Conservation (phyloP, 2,329 filamentous ascomycete genomes). For the Diaporthe ampelina region DNA sequence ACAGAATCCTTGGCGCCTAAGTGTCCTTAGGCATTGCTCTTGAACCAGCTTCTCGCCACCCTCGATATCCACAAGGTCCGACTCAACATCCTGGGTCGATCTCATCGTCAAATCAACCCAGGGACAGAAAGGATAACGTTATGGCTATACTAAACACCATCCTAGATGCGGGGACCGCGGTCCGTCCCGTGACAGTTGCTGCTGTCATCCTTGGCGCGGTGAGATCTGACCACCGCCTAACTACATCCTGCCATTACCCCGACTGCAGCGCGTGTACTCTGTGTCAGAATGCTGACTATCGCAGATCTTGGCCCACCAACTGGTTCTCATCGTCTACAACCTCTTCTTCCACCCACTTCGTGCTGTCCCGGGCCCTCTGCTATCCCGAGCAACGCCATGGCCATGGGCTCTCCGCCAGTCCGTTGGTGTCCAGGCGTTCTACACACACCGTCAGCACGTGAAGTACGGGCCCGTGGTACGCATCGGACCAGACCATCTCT, state of each 20-base stretch:
- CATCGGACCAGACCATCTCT: slow-evolving; percentile 57
- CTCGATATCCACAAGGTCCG: not conserved
- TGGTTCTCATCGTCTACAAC: slow-evolving; percentile 38
- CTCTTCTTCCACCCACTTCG: slow-evolving; percentile 45
- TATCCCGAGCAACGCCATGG: slow-evolving; percentile 41
- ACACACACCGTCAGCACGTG: slow-evolving; percentile 47
- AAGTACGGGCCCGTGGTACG: slow-evolving; percentile 59
- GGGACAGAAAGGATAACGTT: not conserved
- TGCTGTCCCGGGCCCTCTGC: slow-evolving; percentile 43
- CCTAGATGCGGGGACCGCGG: not conserved
- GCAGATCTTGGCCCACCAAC: slow-evolving; percentile 18
- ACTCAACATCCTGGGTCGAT: not conserved
- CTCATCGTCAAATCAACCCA: not conserved
- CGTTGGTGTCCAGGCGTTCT: slow-evolving; percentile 24
- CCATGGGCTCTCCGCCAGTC: slow-evolving; percentile 23
- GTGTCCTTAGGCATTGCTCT: not conserved
- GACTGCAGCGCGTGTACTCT: too few species aligned
- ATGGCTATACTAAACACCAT: slow-evolving; percentile 8
- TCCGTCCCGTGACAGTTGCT: not conserved
- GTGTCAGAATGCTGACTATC: not conserved
- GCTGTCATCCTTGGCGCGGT: slow-evolving; percentile 23
- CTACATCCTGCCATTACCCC: not conserved
- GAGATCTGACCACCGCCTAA: slow-evolving; percentile 2
- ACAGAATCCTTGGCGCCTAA: not conserved
- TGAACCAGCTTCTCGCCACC: not conserved